phyloP scores from a whole-genome alignment of 2,329 filamentous ascomycete species.

The Blumeriella jaapii region DNA sequence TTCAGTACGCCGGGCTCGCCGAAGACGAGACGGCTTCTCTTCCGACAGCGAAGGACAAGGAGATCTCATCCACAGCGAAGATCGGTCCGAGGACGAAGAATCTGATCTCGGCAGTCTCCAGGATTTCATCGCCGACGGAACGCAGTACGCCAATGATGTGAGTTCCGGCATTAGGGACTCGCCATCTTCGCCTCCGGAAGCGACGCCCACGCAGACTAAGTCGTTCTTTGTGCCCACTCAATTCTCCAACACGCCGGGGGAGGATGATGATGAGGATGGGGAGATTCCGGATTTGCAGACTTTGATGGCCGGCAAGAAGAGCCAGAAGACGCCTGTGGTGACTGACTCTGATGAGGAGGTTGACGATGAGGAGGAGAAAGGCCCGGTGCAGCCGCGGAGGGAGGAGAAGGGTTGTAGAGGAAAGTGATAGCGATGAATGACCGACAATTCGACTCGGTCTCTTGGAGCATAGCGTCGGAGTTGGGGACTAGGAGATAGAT shows the following conservation, averaged over 20 bases:
- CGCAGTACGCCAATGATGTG: not conserved
- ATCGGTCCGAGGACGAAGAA: conserved; percentile 27
- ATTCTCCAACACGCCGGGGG: not conserved
- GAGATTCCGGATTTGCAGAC: not conserved
- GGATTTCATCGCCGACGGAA: not conserved
- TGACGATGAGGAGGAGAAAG: not conserved
- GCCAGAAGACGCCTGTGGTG: not conserved
- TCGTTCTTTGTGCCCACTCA: not conserved
- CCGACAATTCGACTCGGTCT: not conserved
- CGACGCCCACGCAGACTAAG: not conserved
- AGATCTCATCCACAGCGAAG: conserved; percentile 32
- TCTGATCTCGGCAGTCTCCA: not conserved
- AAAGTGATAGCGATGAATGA: not conserved
- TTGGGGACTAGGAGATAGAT: too few relatives aligned
- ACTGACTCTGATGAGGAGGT: not conserved
- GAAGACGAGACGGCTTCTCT: conserved; percentile 1
- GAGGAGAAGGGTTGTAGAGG: not conserved
- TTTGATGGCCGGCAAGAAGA: not conserved
- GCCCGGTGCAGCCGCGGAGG: not conserved
- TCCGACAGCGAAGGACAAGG: conserved; percentile 15
- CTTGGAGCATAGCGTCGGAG: not conserved
- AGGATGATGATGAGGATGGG: not conserved
- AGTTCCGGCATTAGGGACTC: not conserved
- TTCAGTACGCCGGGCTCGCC: not conserved
- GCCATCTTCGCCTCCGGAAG: not conserved